Evolutionary conservation across 495 filamentous ascomycete genomes (phyloP).

Genomic region (Penicillium canescens): DNA sequence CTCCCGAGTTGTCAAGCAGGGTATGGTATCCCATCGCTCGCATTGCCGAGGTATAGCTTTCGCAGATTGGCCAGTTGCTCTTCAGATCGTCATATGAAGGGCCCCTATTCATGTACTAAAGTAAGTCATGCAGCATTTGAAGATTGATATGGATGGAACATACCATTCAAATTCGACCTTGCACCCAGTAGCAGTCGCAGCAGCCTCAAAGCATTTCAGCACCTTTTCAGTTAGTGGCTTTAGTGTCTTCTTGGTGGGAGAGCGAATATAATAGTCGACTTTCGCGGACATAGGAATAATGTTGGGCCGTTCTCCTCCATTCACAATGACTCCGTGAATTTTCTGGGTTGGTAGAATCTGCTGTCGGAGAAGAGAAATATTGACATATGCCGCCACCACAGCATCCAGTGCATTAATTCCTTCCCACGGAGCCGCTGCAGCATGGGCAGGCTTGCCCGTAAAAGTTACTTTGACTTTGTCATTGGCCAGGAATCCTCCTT

Average conservation of each 20-base stretch:
- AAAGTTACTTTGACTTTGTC: slow-evolving; percentile 50
- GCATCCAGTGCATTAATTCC: slow-evolving; percentile 69
- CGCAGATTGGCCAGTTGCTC: slow-evolving; percentile 49
- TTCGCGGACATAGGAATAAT: slow-evolving; percentile 55
- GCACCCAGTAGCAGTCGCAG: slow-evolving; percentile 57
- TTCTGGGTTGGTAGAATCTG: slow-evolving; percentile 52
- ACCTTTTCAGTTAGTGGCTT: slow-evolving; percentile 49
- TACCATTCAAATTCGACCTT: slow-evolving; percentile 46
- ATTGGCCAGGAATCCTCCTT: slow-evolving; percentile 53
- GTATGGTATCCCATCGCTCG: slow-evolving; percentile 43
- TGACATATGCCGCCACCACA: slow-evolving; percentile 60
- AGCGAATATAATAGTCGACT: slow-evolving; percentile 59
- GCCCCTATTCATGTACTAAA: slow-evolving; percentile 22
- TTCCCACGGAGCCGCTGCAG: slow-evolving; percentile 62
- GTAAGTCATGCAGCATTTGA: neutral
- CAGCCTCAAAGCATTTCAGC: slow-evolving; percentile 57
- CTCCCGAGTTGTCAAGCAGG: slow-evolving; percentile 44
- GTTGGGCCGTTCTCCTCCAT: slow-evolving; percentile 49
- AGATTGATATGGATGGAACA: neutral
- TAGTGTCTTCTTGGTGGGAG: slow-evolving; percentile 42
- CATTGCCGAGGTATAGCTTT: slow-evolving; percentile 54
- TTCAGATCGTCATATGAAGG: slow-evolving; percentile 55
- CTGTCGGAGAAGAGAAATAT: slow-evolving; percentile 60
- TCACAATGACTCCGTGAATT: slow-evolving; percentile 46
- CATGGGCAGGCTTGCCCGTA: slow-evolving; percentile 53